Evolutionary conservation across 208 protist genomes (phyloP).

Genomic region (Trypanosoma theileri): DNA sequence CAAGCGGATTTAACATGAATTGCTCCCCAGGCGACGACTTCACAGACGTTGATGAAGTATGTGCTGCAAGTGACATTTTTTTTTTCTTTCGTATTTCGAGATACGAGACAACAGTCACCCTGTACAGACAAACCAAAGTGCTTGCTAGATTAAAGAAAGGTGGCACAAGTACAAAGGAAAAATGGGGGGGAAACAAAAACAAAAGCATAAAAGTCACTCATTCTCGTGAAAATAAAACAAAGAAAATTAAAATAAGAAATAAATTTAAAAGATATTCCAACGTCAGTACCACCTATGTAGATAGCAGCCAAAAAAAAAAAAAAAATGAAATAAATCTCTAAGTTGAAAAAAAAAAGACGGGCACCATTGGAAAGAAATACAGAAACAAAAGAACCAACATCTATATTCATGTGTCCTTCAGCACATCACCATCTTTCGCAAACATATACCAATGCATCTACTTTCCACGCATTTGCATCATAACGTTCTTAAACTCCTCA

Average conservation of each 20-base stretch:
- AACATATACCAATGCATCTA: constrained; percentile 25
- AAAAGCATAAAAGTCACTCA: no score
- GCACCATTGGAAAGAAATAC: constrained; percentile 3
- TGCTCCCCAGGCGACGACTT: neutral
- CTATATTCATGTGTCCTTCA: neutral
- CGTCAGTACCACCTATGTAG: neutral
- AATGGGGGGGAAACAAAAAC: no score
- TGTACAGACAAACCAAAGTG: no score
- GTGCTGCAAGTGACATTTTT: neutral
- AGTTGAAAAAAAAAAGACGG: constrained; percentile 7
- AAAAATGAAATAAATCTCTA: constrained; percentile 13
- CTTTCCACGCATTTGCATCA: constrained; percentile 90
- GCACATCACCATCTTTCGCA: constrained; percentile 21
- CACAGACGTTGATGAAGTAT: neutral
- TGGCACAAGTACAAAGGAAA: no score
- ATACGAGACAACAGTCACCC: neutral
- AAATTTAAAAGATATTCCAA: no score
- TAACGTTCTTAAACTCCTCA: constrained; percentile 96
- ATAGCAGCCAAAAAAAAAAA: constrained; percentile 8
- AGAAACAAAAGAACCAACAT: constrained; percentile 10
- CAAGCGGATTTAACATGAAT: constrained; percentile 7
- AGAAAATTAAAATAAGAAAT: no score
- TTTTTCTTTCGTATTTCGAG: no score
- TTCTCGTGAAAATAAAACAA: no score
- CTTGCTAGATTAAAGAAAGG: no score